Evolutionary conservation across 768 basidiomycete genomes (phyloP), one percentile per base, ranked within the genome.

Genomic region (Lentinus brumalis): DNA sequence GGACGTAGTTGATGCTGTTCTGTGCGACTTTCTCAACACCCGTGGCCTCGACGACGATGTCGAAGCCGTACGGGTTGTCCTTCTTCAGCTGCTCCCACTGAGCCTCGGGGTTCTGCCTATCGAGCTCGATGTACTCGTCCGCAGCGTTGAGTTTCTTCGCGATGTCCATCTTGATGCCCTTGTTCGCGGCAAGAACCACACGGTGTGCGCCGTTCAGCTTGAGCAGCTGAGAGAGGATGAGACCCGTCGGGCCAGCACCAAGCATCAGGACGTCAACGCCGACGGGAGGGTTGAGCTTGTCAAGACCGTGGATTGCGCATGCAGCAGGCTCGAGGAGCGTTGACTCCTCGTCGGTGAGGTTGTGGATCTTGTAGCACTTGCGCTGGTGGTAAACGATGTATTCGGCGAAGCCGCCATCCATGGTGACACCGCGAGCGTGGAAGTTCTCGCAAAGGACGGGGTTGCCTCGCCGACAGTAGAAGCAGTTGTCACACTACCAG

Each of bases 231-330:
- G 93, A 87, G 41, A 96, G 84, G 65, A 95, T 92, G 31, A 96
- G 81, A 18, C 94, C 90, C 5, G 94, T 96, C 0, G 94, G 93
- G 18, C 94, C 94, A 12, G 94, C 90, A 53, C 94, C 94, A 49
- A 95, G 80, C 35, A 96, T 77, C 53, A 96, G 84, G 31, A 91
- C 93, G 54, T 94, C 92, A 46, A 90, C 79, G 29, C 94, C 94
- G 62, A 94, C 91, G 2, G 88, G 85, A 3, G 91, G 87, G 62
- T 80, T 84, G 58, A 96, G 84, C 73, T 93, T 92, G 75, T 96
- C 94, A 51, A 95, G 85, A 4, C 94, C 94, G 71, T 96, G 94
- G 57, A 96, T 85, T 31, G 94, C 94, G 66, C 94, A 96, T 9
- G 94, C 88, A 4, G 93, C 91, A 35, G 94, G 94, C 71, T 96